A percentile compares a stretch with the other conserved stretches of the same genome.
phyloP scores from a whole-genome alignment of 257 asterid species.

The Cordia subcordata region DNA sequence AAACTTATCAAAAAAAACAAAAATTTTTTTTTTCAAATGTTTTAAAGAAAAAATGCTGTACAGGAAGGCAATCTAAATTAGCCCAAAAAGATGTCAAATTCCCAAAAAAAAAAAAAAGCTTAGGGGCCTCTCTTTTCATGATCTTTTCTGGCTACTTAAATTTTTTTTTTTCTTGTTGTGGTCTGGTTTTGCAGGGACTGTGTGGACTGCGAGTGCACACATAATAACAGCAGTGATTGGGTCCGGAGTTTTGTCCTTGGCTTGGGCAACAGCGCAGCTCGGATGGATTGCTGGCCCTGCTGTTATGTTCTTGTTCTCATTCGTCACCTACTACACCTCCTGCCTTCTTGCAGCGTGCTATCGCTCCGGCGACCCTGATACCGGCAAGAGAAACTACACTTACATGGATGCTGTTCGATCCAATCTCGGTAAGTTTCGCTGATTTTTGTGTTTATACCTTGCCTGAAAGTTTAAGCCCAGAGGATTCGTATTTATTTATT shows the following conservation, averaged over 20 bases:
- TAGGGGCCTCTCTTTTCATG: no score
- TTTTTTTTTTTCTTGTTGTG: neutral
- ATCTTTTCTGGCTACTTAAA: no score
- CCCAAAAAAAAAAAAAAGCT: no score
- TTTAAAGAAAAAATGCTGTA: no score
- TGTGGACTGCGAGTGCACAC: constrained; percentile 63
- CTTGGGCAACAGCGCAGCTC: constrained; percentile 62
- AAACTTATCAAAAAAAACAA: no score
- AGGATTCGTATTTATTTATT: no score
- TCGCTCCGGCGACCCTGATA: constrained; percentile 35
- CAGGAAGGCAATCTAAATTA: no score
- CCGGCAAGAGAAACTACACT: constrained; percentile 51
- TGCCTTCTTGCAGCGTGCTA: constrained; percentile 45
- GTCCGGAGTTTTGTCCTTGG: constrained; percentile 55
- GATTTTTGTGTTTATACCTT: neutral
- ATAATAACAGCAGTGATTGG: constrained; percentile 65
- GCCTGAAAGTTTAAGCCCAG: no score
- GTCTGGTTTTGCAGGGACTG: constrained; percentile 23
- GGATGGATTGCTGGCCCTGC: constrained; percentile 64
- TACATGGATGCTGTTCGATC: constrained; percentile 52
- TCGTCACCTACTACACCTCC: constrained; percentile 55
- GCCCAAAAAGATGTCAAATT: no score
- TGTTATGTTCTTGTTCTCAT: constrained; percentile 44
- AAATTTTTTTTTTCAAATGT: no score
- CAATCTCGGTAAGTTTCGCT: constrained; percentile 30